phyloP scores from a whole-genome alignment of 768 basidiomycete genomes.

The Auricularia sp. region DNA sequence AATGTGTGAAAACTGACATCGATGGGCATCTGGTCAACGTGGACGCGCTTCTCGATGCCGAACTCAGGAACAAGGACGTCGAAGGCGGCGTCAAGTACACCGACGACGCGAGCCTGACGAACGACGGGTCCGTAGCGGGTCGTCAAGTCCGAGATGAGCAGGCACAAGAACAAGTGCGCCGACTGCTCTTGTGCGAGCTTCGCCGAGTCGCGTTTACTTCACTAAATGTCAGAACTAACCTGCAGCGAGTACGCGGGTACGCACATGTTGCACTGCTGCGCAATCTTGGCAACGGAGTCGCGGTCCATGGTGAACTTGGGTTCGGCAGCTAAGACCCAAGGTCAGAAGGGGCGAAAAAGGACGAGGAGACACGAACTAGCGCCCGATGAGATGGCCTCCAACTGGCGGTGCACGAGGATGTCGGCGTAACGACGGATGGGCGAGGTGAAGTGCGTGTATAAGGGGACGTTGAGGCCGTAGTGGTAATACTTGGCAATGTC shows the following conservation, averaged over 20 bases:
- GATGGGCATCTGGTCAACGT: conserved; percentile 98
- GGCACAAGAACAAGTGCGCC: conserved; percentile 87
- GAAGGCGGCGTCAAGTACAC: conserved; percentile 95
- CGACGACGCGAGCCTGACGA: conserved; percentile 88
- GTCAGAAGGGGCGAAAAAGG: conserved; percentile 4
- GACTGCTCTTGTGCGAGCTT: conserved; percentile 93
- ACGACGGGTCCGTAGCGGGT: conserved; percentile 91
- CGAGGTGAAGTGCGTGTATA: conserved; percentile 90
- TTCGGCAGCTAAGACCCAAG: conserved; percentile 27
- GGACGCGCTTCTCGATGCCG: conserved; percentile 97
- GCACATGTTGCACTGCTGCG: conserved; percentile 96
- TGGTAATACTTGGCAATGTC: conserved; percentile 97
- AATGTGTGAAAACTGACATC: conserved; percentile 47
- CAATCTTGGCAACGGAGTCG: conserved; percentile 93
- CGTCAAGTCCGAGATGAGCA: conserved; percentile 88
- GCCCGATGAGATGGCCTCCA: conserved; percentile 76
- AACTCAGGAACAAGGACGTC: conserved; percentile 95
- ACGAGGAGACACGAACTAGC: conserved; percentile 36
- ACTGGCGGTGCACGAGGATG: conserved; percentile 89
- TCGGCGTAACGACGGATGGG: conserved; percentile 93
- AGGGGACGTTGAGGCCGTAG: conserved; percentile 78
- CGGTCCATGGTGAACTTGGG: conserved; percentile 94
- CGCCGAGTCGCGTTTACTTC: conserved; percentile 84
- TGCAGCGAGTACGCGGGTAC: conserved; percentile 15
- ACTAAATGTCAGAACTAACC: neutral